These are phyloP conservation scores for Heliamphora exappendiculata DNA, from an alignment of 148 eudicot genomes.

Conservation along the genomic window DNA sequence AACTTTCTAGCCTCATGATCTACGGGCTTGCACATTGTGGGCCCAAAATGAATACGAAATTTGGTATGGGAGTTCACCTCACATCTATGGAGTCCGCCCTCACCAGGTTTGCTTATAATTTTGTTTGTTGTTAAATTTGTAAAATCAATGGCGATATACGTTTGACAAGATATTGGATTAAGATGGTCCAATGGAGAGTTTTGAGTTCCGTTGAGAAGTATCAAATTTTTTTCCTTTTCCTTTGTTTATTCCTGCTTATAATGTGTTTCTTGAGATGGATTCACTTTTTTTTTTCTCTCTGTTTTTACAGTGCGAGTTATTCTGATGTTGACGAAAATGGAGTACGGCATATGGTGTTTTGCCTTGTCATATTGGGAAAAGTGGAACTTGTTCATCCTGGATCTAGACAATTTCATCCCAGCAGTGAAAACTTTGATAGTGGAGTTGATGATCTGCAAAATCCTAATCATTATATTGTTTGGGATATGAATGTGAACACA, in stretches of 20 bases:
- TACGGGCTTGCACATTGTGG: constrained; percentile 27
- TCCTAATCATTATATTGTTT: constrained; percentile 32
- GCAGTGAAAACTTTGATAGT: constrained; percentile 25
- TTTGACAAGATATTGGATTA: not conserved
- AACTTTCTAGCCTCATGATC: constrained; percentile 20
- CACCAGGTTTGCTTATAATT: constrained; percentile 17
- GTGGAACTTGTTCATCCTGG: constrained; percentile 28
- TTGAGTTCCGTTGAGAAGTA: not conserved
- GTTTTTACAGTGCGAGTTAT: constrained; percentile 20
- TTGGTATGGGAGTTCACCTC: constrained; percentile 35
- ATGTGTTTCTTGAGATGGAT: not conserved
- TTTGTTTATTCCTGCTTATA: not conserved
- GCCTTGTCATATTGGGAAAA: constrained; percentile 37
- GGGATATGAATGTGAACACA: constrained; percentile 34
- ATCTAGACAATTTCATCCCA: constrained; percentile 34
- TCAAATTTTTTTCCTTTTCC: not conserved
- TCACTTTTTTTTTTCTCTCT: not conserved
- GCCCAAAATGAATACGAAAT: constrained; percentile 13
- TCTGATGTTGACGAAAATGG: constrained; percentile 41
- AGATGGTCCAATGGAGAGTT: not conserved
- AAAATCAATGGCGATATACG: not conserved
- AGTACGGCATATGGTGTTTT: constrained; percentile 26
- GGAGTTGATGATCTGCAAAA: constrained; percentile 37
- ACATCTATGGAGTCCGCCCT: constrained; percentile 18
- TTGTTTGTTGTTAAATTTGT: not conserved